phyloP scores from a whole-genome alignment of 306 rosid species.

The Myrica gale region DNA sequence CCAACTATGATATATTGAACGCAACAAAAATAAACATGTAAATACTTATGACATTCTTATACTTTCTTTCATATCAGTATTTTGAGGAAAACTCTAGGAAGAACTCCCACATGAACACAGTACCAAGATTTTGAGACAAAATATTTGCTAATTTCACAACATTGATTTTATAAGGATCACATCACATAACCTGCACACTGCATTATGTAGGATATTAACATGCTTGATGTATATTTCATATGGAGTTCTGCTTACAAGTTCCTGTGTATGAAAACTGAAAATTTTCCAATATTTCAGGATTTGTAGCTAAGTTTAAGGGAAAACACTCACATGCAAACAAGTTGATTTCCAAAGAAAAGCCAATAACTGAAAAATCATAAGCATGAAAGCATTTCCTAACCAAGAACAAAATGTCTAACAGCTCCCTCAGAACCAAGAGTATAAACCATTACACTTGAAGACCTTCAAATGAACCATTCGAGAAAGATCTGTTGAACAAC shows the following conservation, averaged over 20 bases:
- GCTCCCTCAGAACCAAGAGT: no score
- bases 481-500: constrained; percentile 6
- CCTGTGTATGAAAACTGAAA: not conserved
- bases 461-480: not conserved
- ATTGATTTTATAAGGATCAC: not conserved
- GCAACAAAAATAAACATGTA: not conserved
- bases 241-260: not conserved
- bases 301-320: not conserved
- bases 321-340: not conserved
- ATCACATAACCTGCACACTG: not conserved
- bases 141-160: not conserved
- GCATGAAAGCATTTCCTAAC: no score
- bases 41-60: not conserved
- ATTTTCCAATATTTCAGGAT: not conserved
- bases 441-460: not conserved
- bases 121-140: not conserved
- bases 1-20: constrained; percentile 56
- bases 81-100: no score
- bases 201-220: not conserved
- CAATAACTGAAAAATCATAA: no score
- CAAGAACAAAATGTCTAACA: not conserved
- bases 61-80: not conserved
- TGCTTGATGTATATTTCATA: not conserved
- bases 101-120: not conserved
- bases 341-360: not conserved